These are phyloP conservation scores for Trametes elegans DNA, from an alignment of 768 basidiomycete species.

Conservation along the genomic window DNA sequence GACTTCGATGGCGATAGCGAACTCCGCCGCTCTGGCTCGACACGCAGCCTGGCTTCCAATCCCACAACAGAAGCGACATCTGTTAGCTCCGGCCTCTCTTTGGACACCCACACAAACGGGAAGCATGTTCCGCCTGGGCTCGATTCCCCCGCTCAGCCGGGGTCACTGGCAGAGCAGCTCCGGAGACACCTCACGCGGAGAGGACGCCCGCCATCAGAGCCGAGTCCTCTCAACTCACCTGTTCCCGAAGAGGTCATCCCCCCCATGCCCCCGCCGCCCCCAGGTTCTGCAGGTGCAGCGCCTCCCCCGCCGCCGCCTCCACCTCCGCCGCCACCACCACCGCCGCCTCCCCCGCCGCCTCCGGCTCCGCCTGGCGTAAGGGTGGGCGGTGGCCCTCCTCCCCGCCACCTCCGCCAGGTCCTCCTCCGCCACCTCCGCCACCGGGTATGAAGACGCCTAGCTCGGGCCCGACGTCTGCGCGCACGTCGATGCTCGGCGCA, in stretches of 20 bases:
- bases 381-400: constrained; percentile 21
- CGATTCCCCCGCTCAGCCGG: constrained; percentile 33
- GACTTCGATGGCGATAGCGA: constrained; percentile 58
- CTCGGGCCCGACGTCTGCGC: constrained; percentile 47
- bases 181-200: constrained; percentile 53
- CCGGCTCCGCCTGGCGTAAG: constrained; percentile 20
- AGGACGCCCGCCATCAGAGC: constrained; percentile 42
- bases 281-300: constrained; percentile 27
- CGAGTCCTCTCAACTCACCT: constrained; percentile 34
- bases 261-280: constrained; percentile 25
- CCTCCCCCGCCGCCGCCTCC: constrained; percentile 31
- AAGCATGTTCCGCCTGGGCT: not conserved
- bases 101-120: constrained; percentile 34
- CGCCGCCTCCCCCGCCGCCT: constrained; percentile 34
- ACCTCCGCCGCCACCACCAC: constrained; percentile 30
- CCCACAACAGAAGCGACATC: constrained; percentile 57
- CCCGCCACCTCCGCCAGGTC: constrained; percentile 40
- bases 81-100: constrained; percentile 44
- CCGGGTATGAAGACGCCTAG: constrained; percentile 31
- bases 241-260: constrained; percentile 39
- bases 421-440: constrained; percentile 39
- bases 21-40: constrained; percentile 38
- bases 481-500: constrained; percentile 58
- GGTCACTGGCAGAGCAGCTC: constrained; percentile 61
- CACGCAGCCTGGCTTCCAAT: constrained; percentile 44